Conservation (phyloP, 2,329 filamentous ascomycete species). For the Nannizziopsis arthrosporioides region DNA sequence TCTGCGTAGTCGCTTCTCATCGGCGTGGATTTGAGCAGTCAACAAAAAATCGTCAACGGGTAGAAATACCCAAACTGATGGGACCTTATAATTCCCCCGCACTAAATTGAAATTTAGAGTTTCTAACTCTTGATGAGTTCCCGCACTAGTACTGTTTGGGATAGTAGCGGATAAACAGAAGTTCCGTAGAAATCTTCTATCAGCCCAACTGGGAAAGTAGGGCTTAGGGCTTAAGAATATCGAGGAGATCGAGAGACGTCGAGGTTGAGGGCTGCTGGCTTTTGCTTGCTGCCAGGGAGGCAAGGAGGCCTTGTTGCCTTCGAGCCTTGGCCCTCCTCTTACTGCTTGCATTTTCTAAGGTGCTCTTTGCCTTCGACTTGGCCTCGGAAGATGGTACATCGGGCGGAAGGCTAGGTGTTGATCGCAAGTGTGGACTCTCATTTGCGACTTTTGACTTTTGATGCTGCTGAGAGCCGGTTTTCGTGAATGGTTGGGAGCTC, state of each 20-base stretch:
- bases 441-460: neutral
- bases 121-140: conserved; percentile 15
- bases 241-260: conserved; percentile 38
- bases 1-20: no score
- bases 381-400: neutral
- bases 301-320: conserved; percentile 44
- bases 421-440: conserved; percentile 10
- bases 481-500: conserved; percentile 21
- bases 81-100: no score
- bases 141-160: conserved; percentile 26
- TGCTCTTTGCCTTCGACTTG: conserved; percentile 10
- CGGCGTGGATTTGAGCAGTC: no score
- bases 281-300: conserved; percentile 38
- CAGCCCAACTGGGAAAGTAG: conserved; percentile 1
- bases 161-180: conserved; percentile 11
- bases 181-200: neutral
- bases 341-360: conserved; percentile 36
- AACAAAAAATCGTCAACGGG: no score
- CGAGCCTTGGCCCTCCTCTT: conserved; percentile 46
- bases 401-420: conserved; percentile 9
- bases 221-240: conserved; percentile 39
- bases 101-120: neutral
- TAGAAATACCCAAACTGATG: no score
- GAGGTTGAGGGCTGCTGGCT: conserved; percentile 23
- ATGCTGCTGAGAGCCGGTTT: conserved; percentile 8